phyloP scores from a whole-genome alignment of 2,329 filamentous ascomycete genomes.

The Xylariaceae sp. region DNA sequence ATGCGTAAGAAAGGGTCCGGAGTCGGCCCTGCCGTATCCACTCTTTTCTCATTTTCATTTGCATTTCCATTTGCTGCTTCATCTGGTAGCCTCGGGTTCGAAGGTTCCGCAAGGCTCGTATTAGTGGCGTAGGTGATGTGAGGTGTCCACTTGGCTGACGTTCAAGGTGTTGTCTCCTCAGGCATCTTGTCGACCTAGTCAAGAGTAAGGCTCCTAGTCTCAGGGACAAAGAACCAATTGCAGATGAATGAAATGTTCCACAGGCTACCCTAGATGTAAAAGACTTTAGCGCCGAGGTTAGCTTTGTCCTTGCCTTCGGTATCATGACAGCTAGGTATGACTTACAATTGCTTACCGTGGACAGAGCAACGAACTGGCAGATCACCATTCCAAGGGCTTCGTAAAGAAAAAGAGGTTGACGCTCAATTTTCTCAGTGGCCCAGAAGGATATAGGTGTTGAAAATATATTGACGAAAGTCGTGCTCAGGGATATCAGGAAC shows the following conservation, averaged over 20 bases:
- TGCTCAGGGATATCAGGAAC: slow-evolving; percentile 85
- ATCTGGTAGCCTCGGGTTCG: neutral
- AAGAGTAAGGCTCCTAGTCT: slow-evolving; percentile 78
- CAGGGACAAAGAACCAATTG: slow-evolving; percentile 75
- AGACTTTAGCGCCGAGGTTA: slow-evolving; percentile 72
- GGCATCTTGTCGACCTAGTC: slow-evolving; percentile 89
- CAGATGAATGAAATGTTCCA: slow-evolving; percentile 67
- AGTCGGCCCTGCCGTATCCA: neutral
- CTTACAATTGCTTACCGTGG: slow-evolving; percentile 82
- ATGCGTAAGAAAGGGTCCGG: neutral
- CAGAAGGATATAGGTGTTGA: slow-evolving; percentile 90
- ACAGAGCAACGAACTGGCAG: slow-evolving; percentile 87
- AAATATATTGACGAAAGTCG: slow-evolving; percentile 85
- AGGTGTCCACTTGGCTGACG: slow-evolving; percentile 78
- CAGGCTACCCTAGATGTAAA: slow-evolving; percentile 77
- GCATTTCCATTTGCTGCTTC: neutral
- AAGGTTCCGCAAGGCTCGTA: slow-evolving; percentile 53
- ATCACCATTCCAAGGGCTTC: slow-evolving; percentile 84
- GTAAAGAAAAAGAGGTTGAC: slow-evolving; percentile 78
- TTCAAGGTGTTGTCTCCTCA: slow-evolving; percentile 82
- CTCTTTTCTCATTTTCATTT: neutral
- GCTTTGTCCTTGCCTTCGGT: slow-evolving; percentile 66
- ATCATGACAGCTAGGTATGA: slow-evolving; percentile 42
- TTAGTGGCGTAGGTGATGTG: slow-evolving; percentile 70
- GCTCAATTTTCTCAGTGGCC: slow-evolving; percentile 81